Evolutionary conservation across 352 stramenopile genomes (phyloP).

Genomic region (Pythium aquatile): DNA sequence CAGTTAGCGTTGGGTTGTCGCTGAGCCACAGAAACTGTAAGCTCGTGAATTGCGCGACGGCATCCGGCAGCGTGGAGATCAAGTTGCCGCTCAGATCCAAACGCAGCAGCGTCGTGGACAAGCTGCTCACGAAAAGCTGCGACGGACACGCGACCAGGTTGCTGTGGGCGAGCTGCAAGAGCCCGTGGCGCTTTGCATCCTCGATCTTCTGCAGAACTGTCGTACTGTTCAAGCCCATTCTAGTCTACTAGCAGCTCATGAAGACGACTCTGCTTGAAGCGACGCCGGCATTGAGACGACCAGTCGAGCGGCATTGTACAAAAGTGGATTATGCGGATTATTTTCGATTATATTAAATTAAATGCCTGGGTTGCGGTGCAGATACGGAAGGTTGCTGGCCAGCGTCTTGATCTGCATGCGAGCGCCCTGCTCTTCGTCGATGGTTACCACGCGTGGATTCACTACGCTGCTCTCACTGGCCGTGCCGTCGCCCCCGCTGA

Average conservation of each 20-base stretch:
- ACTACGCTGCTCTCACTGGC: constrained; percentile 23
- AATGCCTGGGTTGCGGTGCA: constrained; percentile 93
- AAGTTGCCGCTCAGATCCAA: constrained; percentile 86
- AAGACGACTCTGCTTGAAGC: not conserved
- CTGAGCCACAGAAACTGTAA: constrained; percentile 85
- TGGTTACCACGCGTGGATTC: constrained; percentile 83
- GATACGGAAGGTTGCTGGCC: constrained; percentile 92
- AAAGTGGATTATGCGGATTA: not conserved
- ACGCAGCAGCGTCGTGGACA: constrained; percentile 45
- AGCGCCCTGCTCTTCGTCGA: constrained; percentile 87
- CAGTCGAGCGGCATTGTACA: too few species aligned
- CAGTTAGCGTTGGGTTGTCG: constrained; percentile 67
- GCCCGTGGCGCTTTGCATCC: constrained; percentile 52
- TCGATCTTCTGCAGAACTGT: constrained; percentile 53
- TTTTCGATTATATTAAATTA: constrained; percentile 27
- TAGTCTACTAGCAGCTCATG: not conserved
- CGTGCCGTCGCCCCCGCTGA: not conserved
- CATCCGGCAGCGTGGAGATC: constrained; percentile 50
- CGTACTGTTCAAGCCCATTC: constrained; percentile 30
- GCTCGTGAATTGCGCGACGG: constrained; percentile 46
- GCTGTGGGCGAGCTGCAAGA: constrained; percentile 56
- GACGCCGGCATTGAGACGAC: not conserved
- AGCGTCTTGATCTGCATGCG: constrained; percentile 88
- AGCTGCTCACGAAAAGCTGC: constrained; percentile 23
- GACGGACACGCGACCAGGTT: constrained; percentile 40